Percentiles rank a stretch among this genome's conserved stretches.
Conservation (phyloP, 768 basidiomycete species). For the Mycena alexandri region DNA sequence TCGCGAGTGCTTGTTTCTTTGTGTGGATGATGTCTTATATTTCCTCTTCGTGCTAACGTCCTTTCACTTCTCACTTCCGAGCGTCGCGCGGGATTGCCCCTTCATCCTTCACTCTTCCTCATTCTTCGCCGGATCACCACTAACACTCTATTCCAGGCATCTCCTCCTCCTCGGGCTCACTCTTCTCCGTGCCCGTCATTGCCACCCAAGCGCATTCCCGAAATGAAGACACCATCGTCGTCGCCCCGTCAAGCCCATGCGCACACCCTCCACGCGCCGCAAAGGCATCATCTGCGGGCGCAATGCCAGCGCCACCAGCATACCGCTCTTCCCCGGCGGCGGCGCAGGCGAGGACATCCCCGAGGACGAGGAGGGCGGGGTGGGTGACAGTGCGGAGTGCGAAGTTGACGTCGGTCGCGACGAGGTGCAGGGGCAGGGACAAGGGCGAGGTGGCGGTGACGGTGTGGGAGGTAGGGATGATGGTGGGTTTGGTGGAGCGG, state of each 20-base stretch:
- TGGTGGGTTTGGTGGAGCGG: constrained; percentile 83
- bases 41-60: too few relatives aligned
- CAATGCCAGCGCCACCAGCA: too few relatives aligned
- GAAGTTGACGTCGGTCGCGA: constrained; percentile 82
- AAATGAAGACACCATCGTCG: constrained; percentile 95
- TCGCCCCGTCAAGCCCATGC: constrained; percentile 94
- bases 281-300: constrained; percentile 52
- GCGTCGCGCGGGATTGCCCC: too few relatives aligned
- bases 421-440: constrained; percentile 52
- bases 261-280: constrained; percentile 89
- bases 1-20: too few relatives aligned
- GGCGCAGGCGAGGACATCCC: constrained; percentile 60
- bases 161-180: too few relatives aligned
- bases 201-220: constrained; percentile 93
- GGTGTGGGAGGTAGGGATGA: constrained; percentile 88
- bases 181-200: constrained; percentile 73
- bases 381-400: constrained; percentile 90
- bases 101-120: too few relatives aligned
- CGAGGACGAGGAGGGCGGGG: constrained; percentile 66
- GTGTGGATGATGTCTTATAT: too few relatives aligned
- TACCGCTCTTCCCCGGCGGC: constrained; percentile 57
- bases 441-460: too few relatives aligned
- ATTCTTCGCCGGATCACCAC: too few relatives aligned
- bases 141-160: too few relatives aligned
- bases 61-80: too few relatives aligned